Evolutionary conservation across 2,329 filamentous ascomycete genomes (phyloP).

Genomic region (Plenodomus tracheiphilus): DNA sequence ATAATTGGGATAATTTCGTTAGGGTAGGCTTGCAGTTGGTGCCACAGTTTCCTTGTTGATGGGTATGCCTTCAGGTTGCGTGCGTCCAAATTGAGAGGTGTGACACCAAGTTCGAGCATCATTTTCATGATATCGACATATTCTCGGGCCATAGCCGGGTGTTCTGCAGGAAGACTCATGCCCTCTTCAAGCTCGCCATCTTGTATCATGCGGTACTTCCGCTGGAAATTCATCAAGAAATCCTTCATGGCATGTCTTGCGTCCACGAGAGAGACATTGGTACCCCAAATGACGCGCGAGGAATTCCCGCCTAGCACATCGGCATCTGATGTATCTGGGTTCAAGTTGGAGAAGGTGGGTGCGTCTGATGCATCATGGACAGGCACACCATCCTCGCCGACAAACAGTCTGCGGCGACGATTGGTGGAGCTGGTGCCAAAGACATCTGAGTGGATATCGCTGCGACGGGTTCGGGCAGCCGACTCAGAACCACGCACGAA

Average conservation of each 20-base stretch:
- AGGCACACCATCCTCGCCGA: conserved; percentile 66
- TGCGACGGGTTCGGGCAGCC: conserved; percentile 69
- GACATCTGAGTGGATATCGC: conserved; percentile 84
- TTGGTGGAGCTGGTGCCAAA: conserved; percentile 50
- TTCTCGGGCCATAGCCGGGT: conserved; percentile 75
- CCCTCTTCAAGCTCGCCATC: conserved; percentile 77
- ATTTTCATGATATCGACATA: conserved; percentile 85
- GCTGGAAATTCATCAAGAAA: conserved; percentile 88
- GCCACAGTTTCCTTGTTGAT: conserved; percentile 89
- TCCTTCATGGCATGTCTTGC: conserved; percentile 87
- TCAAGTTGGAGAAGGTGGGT: conserved; percentile 66
- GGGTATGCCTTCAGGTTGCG: conserved; percentile 91
- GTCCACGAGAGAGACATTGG: conserved; percentile 91
- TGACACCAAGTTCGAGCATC: conserved; percentile 85
- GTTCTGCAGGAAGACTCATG: conserved; percentile 67
- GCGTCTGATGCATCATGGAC: conserved; percentile 60
- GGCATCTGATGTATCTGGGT: conserved; percentile 90
- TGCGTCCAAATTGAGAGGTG: conserved; percentile 83
- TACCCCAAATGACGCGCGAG: conserved; percentile 91
- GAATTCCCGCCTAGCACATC: conserved; percentile 81
- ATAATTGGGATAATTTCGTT: conserved; percentile 96
- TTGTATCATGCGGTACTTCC: conserved; percentile 90
- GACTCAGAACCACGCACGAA: conserved; percentile 71
- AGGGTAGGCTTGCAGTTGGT: conserved; percentile 91
- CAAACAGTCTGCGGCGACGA: conserved; percentile 61